Percentiles rank a stretch among this genome's conserved stretches.
These are phyloP conservation scores for Kregervanrija fluxuum DNA, from an alignment of 805 yeast species.

Conservation along the genomic window DNA sequence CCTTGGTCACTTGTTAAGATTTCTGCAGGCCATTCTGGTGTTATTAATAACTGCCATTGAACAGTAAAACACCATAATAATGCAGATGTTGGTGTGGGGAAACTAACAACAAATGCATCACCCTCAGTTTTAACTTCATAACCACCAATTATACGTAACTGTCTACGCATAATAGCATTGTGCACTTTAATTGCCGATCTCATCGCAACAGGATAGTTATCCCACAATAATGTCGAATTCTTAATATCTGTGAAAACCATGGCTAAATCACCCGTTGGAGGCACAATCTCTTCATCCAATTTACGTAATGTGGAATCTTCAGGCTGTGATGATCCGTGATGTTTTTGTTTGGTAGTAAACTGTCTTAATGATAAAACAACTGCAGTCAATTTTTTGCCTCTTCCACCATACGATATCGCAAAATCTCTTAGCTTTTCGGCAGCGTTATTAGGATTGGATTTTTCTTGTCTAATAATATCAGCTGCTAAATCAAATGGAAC, in stretches of 20 bases:
- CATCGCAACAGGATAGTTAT: constrained; percentile 87
- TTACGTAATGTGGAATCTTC: constrained; percentile 78
- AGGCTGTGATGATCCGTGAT: constrained; percentile 37
- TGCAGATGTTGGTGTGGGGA: constrained; percentile 87
- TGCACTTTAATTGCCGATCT: constrained; percentile 93
- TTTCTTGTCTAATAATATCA: constrained; percentile 78
- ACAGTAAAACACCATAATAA: constrained; percentile 92
- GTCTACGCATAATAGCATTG: constrained; percentile 90
- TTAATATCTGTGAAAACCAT: constrained; percentile 97
- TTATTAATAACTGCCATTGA: constrained; percentile 67
- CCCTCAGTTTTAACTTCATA: constrained; percentile 99
- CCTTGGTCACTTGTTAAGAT: constrained; percentile 82
- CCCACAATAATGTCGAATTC: constrained; percentile 92
- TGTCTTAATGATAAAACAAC: constrained; percentile 69
- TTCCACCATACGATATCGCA: constrained; percentile 87
- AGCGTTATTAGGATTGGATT: constrained; percentile 79
- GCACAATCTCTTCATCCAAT: constrained; percentile 82
- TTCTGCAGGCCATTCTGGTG: constrained; percentile 94
- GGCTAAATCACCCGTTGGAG: constrained; percentile 92
- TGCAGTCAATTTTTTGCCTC: constrained; percentile 64
- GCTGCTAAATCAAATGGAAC: constrained; percentile 81
- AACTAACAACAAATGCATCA: constrained; percentile 97
- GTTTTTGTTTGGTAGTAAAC: constrained; percentile 30
- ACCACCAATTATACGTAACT: constrained; percentile 87
- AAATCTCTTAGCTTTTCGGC: constrained; percentile 91